A percentile compares a stretch with the other conserved stretches of the same genome.
phyloP scores from a whole-genome alignment of 176 grass and related monocot genomes.

The Oryza rufipogon region DNA sequence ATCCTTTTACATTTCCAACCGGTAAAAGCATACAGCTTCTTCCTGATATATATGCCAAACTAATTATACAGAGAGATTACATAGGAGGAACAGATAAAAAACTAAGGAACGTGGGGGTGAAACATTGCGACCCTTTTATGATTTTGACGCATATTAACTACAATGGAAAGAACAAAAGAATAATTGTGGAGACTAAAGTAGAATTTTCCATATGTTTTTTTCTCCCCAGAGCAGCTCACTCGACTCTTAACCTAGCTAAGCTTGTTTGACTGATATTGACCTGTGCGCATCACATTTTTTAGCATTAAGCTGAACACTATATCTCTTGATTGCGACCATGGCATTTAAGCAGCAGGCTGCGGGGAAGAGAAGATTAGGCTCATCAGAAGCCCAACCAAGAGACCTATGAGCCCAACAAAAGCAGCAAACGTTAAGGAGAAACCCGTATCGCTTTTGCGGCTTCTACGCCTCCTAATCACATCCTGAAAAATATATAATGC shows the following conservation, averaged over 20 bases:
- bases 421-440: conserved; percentile 82
- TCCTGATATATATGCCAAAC: conserved; percentile 33
- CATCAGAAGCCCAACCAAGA: conserved; percentile 79
- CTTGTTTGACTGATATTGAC: not conserved
- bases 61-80: conserved; percentile 41
- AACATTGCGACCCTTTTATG: conserved; percentile 24
- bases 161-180: conserved; percentile 46
- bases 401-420: conserved; percentile 79
- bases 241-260: not conserved
- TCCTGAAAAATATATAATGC: conserved; percentile 62
- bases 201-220: not conserved
- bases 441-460: conserved; percentile 59
- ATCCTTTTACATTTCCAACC: conserved; percentile 40
- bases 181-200: conserved; percentile 20
- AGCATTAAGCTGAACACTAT: not conserved
- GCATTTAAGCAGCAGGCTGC: conserved; percentile 44
- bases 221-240: not conserved
- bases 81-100: conserved; percentile 33
- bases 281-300: not conserved
- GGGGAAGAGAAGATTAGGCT: conserved; percentile 73
- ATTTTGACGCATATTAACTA: conserved; percentile 33
- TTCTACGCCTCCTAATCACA: conserved; percentile 69
- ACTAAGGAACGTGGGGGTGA: conserved; percentile 7
- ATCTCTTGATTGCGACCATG: conserved; percentile 21
- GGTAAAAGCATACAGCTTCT: conserved; percentile 31